Evolutionary conservation across 371 early-diverging fungal genomes (phyloP).

Genomic region (Parasitella parasitica): DNA sequence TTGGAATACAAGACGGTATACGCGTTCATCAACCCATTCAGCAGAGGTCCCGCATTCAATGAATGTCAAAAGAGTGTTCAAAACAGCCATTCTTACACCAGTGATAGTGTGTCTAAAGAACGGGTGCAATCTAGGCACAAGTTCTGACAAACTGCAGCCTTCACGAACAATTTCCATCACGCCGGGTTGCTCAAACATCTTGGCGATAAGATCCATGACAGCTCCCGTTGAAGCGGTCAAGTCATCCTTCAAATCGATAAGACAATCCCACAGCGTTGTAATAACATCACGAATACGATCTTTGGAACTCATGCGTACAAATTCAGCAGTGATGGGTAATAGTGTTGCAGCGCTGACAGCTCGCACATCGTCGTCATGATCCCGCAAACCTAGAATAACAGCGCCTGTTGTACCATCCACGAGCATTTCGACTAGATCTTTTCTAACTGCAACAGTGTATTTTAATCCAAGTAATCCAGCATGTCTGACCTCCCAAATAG

Average conservation of each 20-base stretch:
- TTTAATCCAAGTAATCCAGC: slow-evolving; percentile 95
- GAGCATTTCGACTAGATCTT: slow-evolving; percentile 76
- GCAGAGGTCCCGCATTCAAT: slow-evolving; percentile 63
- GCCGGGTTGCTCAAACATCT: slow-evolving; percentile 68
- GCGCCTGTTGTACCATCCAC: slow-evolving; percentile 63
- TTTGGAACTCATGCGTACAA: slow-evolving; percentile 66
- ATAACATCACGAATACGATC: slow-evolving; percentile 72
- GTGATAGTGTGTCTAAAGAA: slow-evolving; percentile 94
- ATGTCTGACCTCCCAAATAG: slow-evolving; percentile 92
- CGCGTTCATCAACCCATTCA: slow-evolving; percentile 78
- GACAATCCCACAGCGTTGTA: slow-evolving; percentile 81
- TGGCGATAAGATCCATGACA: slow-evolving; percentile 91
- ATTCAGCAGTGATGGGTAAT: slow-evolving; percentile 81
- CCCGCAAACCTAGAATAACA: slow-evolving; percentile 62
- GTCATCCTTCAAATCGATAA: slow-evolving; percentile 85
- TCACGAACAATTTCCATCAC: slow-evolving; percentile 60
- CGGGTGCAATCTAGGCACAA: slow-evolving; percentile 86
- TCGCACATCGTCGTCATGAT: slow-evolving; percentile 92
- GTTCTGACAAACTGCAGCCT: slow-evolving; percentile 55
- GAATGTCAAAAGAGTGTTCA: slow-evolving; percentile 80
- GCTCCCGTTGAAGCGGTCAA: slow-evolving; percentile 90
- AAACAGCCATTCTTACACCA: slow-evolving; percentile 83
- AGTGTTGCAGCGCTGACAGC: slow-evolving; percentile 90
- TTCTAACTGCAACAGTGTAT: slow-evolving; percentile 91
- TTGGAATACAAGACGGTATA: slow-evolving; percentile 82